Conservation (phyloP, 768 basidiomycete species). For the Pleurotus tuber-regium region DNA sequence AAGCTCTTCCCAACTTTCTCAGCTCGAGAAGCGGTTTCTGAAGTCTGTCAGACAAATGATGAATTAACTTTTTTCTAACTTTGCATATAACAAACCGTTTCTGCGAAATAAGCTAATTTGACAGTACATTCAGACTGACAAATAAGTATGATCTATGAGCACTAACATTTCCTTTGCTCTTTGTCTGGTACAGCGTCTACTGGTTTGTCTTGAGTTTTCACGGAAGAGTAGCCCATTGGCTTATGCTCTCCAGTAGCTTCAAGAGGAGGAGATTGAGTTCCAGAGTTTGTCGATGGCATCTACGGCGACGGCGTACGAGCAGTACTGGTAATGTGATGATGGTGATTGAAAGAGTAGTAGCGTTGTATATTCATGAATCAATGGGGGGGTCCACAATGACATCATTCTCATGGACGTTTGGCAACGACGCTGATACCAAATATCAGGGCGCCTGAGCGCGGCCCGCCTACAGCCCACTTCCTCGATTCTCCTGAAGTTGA, state of each 20-base stretch:
- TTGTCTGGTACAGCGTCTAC: constrained; percentile 32
- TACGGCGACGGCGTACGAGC: too few relatives aligned
- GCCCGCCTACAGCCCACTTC: too few relatives aligned
- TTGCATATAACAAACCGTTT: background rate
- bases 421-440: too few relatives aligned
- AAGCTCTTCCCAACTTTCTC: constrained; percentile 16
- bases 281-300: constrained; percentile 23
- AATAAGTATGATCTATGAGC: background rate
- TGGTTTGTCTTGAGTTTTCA: constrained; percentile 22
- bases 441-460: too few relatives aligned
- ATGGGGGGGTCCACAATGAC: too few relatives aligned
- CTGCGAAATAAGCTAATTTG: background rate
- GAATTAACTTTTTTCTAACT: too few relatives aligned
- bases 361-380: too few relatives aligned
- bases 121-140: background rate
- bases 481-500: too few relatives aligned
- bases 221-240: constrained; percentile 48
- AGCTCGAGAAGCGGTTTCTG: background rate
- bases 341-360: too few relatives aligned
- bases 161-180: constrained; percentile 44
- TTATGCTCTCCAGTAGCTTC: constrained; percentile 44
- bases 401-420: too few relatives aligned
- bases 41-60: too few relatives aligned
- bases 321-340: too few relatives aligned
- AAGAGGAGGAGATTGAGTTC: constrained; percentile 56